Evolutionary conservation across 257 asterid genomes (phyloP), one percentile per base, ranked within the genome.

Genomic region (Fraxinus excelsior): DNA sequence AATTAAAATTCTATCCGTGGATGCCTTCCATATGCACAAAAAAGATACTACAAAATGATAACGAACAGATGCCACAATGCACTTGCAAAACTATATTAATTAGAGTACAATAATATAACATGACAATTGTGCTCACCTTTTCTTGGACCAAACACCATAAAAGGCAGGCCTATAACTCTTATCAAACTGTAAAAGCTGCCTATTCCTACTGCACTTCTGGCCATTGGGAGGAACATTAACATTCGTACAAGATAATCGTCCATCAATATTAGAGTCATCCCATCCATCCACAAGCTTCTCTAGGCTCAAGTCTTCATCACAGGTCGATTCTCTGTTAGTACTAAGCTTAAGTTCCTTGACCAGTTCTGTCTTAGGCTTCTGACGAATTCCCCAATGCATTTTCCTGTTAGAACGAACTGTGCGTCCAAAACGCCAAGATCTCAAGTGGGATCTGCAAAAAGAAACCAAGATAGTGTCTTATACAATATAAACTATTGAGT

Each of bases 141-240:
- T 93, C 86, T 81, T 84, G 40, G 89, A 86, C 92, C 96, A 89
- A 82, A 89, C 81, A 80, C 99, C 99, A 80, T 91, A 93, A 87
- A 93, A 96, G 37, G 99, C 93, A 87, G 99, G 99, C 86, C 98
- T 89, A 10, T 93, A 69, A 82, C 94, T 86, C 86, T 90, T 91
- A 75, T 96, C 98, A 79, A 96, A 96, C 87, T 96, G 99, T 87
- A 96, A 82, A 73, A 96, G 83, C 88, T 90, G 89, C 84, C 77
- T 90, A 71, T 75, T 80, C n/a, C 56, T 85, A 56, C 68, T 28
- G 70, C 67, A 71, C 67, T 79, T 88, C 82, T 34, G 86, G 76
- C 72, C 44, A 77, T 74, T 66, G 42, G 84, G 80, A 75, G n/a
- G 72, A 13, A 76, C 72, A 74, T 67, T 70, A 60, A 67, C 80